Percentiles rank a stretch among this genome's conserved stretches.
Evolutionary conservation across 2,329 filamentous ascomycete species (phyloP).

Genomic region (Botrytis porri): DNA sequence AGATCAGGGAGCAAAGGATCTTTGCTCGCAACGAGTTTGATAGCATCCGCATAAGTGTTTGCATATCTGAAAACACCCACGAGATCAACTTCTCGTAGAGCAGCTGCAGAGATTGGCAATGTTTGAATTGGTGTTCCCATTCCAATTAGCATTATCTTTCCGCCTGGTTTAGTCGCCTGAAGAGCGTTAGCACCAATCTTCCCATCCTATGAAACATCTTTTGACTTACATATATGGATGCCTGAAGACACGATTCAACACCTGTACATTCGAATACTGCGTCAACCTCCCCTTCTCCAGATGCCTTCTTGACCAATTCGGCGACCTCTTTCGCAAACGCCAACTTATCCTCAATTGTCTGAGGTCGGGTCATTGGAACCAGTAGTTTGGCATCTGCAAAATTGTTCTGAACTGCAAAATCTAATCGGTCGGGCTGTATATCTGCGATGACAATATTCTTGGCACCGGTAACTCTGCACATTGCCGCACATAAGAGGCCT

Average conservation of each 20-base stretch:
- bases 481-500: constrained; percentile 54
- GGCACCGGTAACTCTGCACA: constrained; percentile 67
- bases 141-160: constrained; percentile 71
- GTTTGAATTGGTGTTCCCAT: constrained; percentile 79
- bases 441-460: constrained; percentile 91
- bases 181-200: constrained; percentile 18
- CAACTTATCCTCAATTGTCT: constrained; percentile 36
- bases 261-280: constrained; percentile 65
- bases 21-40: constrained; percentile 78
- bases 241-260: constrained; percentile 55
- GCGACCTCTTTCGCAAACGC: constrained; percentile 40
- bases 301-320: constrained; percentile 54
- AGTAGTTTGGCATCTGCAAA: constrained; percentile 37
- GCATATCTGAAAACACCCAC: constrained; percentile 74
- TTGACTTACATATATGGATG: constrained; percentile 49
- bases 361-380: constrained; percentile 36
- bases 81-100: constrained; percentile 72
- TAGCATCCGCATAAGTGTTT: constrained; percentile 86
- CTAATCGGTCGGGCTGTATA: constrained; percentile 82
- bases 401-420: constrained; percentile 58
- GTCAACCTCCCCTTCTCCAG: constrained; percentile 50
- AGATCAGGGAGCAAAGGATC: constrained; percentile 64
- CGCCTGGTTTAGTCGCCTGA: constrained; percentile 62
- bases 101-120: constrained; percentile 68
- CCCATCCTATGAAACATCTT: constrained; percentile 52